Conservation (phyloP, 2,329 filamentous ascomycete genomes). For the Fusarium anguioides region DNA sequence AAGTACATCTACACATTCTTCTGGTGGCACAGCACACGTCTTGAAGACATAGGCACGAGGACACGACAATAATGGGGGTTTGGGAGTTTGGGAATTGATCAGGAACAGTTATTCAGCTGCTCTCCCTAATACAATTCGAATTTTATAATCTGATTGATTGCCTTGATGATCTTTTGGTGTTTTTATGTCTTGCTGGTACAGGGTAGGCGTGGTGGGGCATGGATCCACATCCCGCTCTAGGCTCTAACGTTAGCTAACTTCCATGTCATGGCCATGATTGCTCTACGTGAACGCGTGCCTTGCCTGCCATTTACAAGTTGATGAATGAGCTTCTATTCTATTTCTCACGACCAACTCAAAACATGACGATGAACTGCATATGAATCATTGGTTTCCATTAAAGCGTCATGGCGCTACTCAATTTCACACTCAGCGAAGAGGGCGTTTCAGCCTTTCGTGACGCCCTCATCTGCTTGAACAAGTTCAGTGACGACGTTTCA, state of each 20-base stretch:
- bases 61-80: slow-evolving; percentile 17
- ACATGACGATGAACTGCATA: neutral
- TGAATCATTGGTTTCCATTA: neutral
- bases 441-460: slow-evolving; percentile 78
- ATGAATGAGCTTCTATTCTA: neutral
- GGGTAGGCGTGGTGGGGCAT: slow-evolving; percentile 13
- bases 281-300: neutral
- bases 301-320: neutral
- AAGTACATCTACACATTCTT: neutral
- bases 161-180: neutral
- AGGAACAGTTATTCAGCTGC: neutral
- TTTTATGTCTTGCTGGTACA: neutral
- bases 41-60: slow-evolving; percentile 6
- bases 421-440: slow-evolving; percentile 79
- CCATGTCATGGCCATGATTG: neutral
- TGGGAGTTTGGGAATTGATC: slow-evolving; percentile 14
- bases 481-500: slow-evolving; percentile 83
- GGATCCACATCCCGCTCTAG: slow-evolving; percentile 1
- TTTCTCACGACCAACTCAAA: neutral
- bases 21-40: neutral
- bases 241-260: no score
- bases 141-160: neutral
- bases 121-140: slow-evolving; percentile 13
- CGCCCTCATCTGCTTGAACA: slow-evolving; percentile 77
- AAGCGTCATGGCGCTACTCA: slow-evolving; percentile 67